Base-by-base conservation (phyloP, 2,329 filamentous ascomycete species). In the Colletotrichum orchidophilum region DNA sequence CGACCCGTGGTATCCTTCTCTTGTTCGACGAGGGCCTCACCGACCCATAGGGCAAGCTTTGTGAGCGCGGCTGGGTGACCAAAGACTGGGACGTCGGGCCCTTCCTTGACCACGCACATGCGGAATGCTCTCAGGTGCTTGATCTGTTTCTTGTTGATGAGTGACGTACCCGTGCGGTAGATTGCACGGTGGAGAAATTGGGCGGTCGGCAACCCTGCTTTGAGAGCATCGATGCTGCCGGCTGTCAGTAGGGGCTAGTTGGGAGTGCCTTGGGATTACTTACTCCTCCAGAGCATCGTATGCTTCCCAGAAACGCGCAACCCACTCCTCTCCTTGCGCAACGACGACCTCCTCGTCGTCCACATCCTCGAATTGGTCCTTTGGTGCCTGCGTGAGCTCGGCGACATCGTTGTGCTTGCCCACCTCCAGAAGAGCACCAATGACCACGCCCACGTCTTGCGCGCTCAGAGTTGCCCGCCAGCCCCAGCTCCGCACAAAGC, bases 401-500 rank as follows among this genome's bases (percentile, higher is more conserved):
- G 77, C 57, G 3, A 80, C 72, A 1, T 84, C 78, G 21, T 79
- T 81, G 63, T 86, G 85, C 77, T 88, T 93, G 31, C 96, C 96
- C 31, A 98, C 95, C 83, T 99, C 96, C 1, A 99, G 88, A 58
- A 99, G 92, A 18, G 96, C 95, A 63, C 95, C 95, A 24, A 98
- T 89, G 33, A 98, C 91, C 18, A 97, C 94, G n/a, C 94, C 94
- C 0, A 98, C 94, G 79, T 99, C 96, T 59, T 96, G 93, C 6
- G 96, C 96, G 73, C 94, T 97, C 29, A 98, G 86, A 60, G 96
- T 98, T 1, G 95, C 96, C 79, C 95, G 93, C 95, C 95, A 99
- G 12, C 96, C 96, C 96, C 96, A 99, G 79, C 94, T 97, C 70
- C 95, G 90, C 21, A 98, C 96, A 78, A 98, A 99, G 0, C 96